Evolutionary conservation across 1,284 basidiomycete species (phyloP), one percentile per base, ranked within the genome.

Genomic region (Ustilago cynodontis): DNA sequence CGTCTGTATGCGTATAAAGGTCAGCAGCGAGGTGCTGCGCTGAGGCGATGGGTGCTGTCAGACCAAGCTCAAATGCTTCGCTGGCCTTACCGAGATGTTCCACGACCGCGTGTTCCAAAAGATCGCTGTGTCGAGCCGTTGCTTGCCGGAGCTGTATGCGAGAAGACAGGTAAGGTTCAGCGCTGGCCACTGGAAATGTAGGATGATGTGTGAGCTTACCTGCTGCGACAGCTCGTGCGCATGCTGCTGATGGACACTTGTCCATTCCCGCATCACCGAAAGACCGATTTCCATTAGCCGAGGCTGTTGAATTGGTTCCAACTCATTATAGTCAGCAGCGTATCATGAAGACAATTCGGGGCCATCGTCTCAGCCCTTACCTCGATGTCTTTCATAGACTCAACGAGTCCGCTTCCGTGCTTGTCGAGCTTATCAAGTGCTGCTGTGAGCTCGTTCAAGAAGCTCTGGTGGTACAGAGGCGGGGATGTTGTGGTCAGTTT

Each of bases 181-280:
- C 28, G 1, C 39, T 45, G 16, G 24, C 5, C 1, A 24, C 2
- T 9, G 33, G 35, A 11, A n/a, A 5, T 11, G 22, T 20, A 20
- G 20, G 8, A 11, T 22, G 10, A 28, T 2, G 39, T 20, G 41
- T 20, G 41, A 26, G 49, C 65, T 67, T 49, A 67, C 65, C 55
- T 68, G 59, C 7, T 20, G 26, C 4, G 55, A 41, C 3, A 62
- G n/a, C 41, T 50, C 28, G 13, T 53, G 50, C 13, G 41, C 37
- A n/a, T 58, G 22, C n/a, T 49, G 39, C 13, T 33, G 39, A 10
- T 35, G 24, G 2, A 43, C 49, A 1, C 35, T 39, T 18, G 20
- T n/a, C 14, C 39, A 57, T 20, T 58, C 54, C 14, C 26, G 16
- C 18, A 62, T 53, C 26, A 55, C 13, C 3, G 16, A 14, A 1